Conservation (phyloP, 2,329 filamentous ascomycete genomes). For the Ophioceras dolichostomum region DNA sequence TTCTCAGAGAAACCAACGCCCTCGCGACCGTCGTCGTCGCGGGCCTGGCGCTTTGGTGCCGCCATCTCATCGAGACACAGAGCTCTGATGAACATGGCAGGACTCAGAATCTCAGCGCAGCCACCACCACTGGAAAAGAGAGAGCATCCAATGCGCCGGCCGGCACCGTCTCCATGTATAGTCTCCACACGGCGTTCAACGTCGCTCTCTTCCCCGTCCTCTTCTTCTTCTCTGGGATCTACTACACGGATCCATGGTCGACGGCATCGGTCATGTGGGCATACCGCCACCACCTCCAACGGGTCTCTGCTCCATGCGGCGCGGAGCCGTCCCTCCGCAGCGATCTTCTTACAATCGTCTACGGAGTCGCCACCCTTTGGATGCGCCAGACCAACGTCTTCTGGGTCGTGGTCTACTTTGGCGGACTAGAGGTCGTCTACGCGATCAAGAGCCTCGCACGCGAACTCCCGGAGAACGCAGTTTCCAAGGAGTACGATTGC, state of each 20-base stretch:
- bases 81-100: too few species aligned
- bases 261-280: constrained; percentile 61
- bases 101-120: constrained; percentile 7
- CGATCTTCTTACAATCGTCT: constrained; percentile 30
- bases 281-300: constrained; percentile 45
- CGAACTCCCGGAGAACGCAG: too few species aligned
- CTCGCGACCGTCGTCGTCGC: constrained; percentile 28
- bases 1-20: constrained; percentile 36
- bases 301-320: constrained; percentile 18
- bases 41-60: constrained; percentile 35
- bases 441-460: constrained; percentile 33
- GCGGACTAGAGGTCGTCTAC: constrained; percentile 44
- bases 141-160: too few species aligned
- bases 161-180: constrained; percentile 24
- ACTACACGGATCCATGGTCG: constrained; percentile 88
- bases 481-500: too few species aligned
- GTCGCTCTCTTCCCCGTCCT: constrained; percentile 76
- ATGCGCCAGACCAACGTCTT: constrained; percentile 97
- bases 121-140: neutral
- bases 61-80: constrained; percentile 37
- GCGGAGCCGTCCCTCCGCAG: constrained; percentile 11
- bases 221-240: constrained; percentile 92
- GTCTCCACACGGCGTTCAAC: constrained; percentile 59
- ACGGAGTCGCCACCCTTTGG: constrained; percentile 55
- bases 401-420: constrained; percentile 75